Evolutionary conservation across 2,329 filamentous ascomycete species (phyloP), one percentile per base, ranked within the genome.

Genomic region (Elsinoe necatrix): DNA sequence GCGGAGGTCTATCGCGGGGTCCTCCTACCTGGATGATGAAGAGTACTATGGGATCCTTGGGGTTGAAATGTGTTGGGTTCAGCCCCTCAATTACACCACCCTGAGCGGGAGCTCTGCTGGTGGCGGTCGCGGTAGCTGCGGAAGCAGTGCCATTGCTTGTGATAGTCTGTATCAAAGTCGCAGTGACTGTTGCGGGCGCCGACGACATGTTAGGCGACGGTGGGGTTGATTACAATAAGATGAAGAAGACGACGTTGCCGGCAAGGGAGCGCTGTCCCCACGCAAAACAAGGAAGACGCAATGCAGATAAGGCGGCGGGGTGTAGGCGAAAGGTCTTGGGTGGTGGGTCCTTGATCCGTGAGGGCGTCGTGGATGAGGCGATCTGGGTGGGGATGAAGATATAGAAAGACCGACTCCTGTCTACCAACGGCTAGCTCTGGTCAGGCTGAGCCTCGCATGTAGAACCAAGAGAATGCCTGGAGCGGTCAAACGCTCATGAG

Each of bases 1-100:
- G 34, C 34, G 34, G 34, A 37, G 41, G 41, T 43, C 14, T n/a
- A 7, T 4, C 14, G 48, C 48, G 25, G 29, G 31, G 25, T 23
- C 1, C n/a, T 29, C 67, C 31, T 73, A 81, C 83, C 78, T 86
- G 86, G 50, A 90, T 85, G 64, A 90, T 88, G 71, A 91, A 89
- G 47, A 88, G 70, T 45, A 82, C 81, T 60, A 91, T 84, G 5
- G 87, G 87, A 62, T 89, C 85, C 57, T 80, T 85, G 9, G 84
- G 65, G 63, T 86, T 82, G 71, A 86, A 89, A 27, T 78, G 67
- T 27, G 85, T 77, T 1, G 87, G 87, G 61, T 89, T 83, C 54
- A 80, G 72, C 42, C 84, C 83, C 61, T 89, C 86, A 42, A 92
- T 74, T 59, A 92, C 80, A 61, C 87, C 87, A 54, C 77, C 83